These are phyloP conservation scores for Lactarius tabidus DNA, from an alignment of 768 basidiomycete genomes.

Conservation along the genomic window DNA sequence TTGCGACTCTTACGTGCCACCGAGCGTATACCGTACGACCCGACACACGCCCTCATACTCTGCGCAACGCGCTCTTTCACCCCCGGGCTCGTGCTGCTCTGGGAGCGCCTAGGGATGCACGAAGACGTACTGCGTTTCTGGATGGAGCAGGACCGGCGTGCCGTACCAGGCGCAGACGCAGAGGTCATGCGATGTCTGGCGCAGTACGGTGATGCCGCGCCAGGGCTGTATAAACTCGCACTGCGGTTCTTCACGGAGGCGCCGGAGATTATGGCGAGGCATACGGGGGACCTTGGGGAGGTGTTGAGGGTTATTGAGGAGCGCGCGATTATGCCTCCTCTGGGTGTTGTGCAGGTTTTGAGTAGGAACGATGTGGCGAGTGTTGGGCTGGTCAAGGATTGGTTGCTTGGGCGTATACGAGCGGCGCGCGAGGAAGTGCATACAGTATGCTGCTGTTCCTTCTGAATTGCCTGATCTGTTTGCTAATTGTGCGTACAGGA, in stretches of 20 bases:
- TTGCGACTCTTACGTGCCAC: conserved; percentile 63
- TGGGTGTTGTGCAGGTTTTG: conserved; percentile 86
- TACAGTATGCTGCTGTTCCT: conserved; percentile 43
- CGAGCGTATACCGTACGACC: conserved; percentile 62
- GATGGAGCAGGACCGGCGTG: conserved; percentile 65
- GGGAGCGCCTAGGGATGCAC: conserved; percentile 94
- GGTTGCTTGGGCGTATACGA: conserved; percentile 77
- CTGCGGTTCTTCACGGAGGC: conserved; percentile 86
- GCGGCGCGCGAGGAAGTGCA: conserved; percentile 73
- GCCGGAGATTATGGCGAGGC: conserved; percentile 63
- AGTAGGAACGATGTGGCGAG: conserved; percentile 87
- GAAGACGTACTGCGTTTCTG: conserved; percentile 92
- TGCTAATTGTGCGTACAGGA: conserved; percentile 49
- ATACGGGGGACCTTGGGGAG: conserved; percentile 63
- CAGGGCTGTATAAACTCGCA: conserved; percentile 81
- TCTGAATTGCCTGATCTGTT: not conserved
- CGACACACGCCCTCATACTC: conserved; percentile 89
- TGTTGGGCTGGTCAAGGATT: conserved; percentile 87
- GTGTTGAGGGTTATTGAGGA: conserved; percentile 78
- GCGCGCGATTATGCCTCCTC: conserved; percentile 77
- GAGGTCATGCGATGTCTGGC: conserved; percentile 67
- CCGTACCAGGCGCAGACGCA: conserved; percentile 36
- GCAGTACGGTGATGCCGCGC: conserved; percentile 66
- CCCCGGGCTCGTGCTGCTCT: conserved; percentile 80
- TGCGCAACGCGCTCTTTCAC: conserved; percentile 84